A percentile compares a stretch with the other conserved stretches of the same genome.
phyloP scores from a whole-genome alignment of 2,329 filamentous ascomycete species.

The Neurospora sp. region DNA sequence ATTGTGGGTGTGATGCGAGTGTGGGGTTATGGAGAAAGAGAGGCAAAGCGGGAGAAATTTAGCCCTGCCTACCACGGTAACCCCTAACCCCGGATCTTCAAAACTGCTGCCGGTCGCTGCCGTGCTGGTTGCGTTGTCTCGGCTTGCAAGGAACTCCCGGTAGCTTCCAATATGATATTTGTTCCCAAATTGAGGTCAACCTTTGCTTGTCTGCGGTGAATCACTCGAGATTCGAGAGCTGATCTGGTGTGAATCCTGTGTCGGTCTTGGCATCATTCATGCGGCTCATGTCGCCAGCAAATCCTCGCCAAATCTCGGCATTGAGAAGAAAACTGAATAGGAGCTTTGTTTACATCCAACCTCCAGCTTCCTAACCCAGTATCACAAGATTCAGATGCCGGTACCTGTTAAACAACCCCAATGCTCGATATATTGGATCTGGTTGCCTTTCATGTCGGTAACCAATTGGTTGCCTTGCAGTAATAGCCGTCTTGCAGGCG shows the following conservation, averaged over 20 bases:
- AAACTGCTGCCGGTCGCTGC: background rate
- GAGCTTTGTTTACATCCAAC: background rate
- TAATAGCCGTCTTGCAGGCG: background rate
- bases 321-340: background rate
- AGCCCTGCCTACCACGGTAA: slow-evolving; percentile 12
- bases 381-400: background rate
- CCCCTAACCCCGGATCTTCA: background rate
- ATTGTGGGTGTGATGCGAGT: slow-evolving; percentile 18
- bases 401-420: background rate
- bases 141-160: background rate
- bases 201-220: background rate
- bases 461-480: background rate
- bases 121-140: background rate
- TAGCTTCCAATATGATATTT: background rate
- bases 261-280: background rate
- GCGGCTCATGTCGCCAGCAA: background rate
- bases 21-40: slow-evolving; percentile 15
- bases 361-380: background rate
- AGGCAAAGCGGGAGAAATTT: slow-evolving; percentile 20
- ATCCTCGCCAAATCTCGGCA: background rate
- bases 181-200: background rate
- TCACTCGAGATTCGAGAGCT: background rate
- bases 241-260: background rate
- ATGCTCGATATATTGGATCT: background rate
- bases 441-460: background rate